Evolutionary conservation across 768 basidiomycete genomes (phyloP), one percentile per base, ranked within the genome.

Genomic region (Pleurotus tuber-regium): DNA sequence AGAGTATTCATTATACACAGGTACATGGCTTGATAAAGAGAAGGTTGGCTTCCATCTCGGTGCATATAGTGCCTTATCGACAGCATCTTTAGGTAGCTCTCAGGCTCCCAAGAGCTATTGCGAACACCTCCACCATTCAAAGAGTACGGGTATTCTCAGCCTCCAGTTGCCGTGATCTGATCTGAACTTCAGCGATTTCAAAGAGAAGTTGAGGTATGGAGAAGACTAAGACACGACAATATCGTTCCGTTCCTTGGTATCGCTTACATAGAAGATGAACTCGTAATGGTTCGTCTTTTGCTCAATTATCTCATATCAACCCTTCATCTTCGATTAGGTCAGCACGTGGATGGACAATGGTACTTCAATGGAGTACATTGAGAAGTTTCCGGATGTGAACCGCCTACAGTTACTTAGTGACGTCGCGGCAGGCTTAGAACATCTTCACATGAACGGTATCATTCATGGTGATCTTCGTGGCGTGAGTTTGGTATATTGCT

Each of bases 291-390:
- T 24, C 16, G 48, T 8, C 21, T 43, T 19, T 1, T 8, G 12
- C n/a, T 19, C 4, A 19, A 9, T 38, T 38, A 38, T 38, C 10
- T 2, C n/a, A 9, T 1, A 31, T 7, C 2, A 3, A 9, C 16
- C 4, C 21, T 7, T 46, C 25, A 54, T 42, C 11, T n/a, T n/a
- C 18, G 26, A 2, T 49, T 44, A 23, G 72, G 75, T 78, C 49
- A 72, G 70, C 33, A 74, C 76, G 4, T 75, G 70, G 70, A 74
- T 76, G 70, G 64, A 69, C 19, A 67, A 76, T 50, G 71, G 73
- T 9, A 72, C 73, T 16, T 66, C 68, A 2, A 56, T 71, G 14
- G 53, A 56, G 0, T 77, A 74, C 58, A 51, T 75, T 12, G 60
- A 61, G 21, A 57, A 53, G 33, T 53, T 63, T 53, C 64, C 69